These are phyloP conservation scores for Coniochaeta prunicola DNA, from an alignment of 2,329 filamentous ascomycete species.

Conservation along the genomic window DNA sequence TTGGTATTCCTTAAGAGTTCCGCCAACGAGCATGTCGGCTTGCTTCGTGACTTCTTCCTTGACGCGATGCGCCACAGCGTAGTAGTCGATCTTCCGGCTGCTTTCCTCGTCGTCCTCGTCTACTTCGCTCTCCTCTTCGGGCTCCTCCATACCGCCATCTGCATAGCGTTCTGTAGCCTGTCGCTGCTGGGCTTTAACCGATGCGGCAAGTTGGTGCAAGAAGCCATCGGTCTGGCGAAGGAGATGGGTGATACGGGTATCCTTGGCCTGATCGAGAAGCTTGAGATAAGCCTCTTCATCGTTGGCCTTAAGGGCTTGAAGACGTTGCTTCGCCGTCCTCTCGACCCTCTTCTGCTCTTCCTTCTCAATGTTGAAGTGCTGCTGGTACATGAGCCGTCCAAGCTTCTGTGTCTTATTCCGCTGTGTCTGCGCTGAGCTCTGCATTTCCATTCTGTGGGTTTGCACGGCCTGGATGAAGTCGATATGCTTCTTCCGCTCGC, in stretches of 20 bases:
- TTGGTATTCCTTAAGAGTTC: constrained; percentile 93
- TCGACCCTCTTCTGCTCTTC: constrained; percentile 99
- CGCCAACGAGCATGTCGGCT: constrained; percentile 80
- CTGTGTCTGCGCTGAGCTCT: constrained; percentile 58
- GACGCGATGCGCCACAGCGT: constrained; percentile 92
- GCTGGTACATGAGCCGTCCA: constrained; percentile 77
- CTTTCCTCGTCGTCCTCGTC: constrained; percentile 62
- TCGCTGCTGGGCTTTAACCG: constrained; percentile 89
- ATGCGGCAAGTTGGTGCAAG: constrained; percentile 88
- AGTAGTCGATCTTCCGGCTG: constrained; percentile 90
- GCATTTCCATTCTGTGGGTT: constrained; percentile 72
- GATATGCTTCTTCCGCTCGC: constrained; percentile 94
- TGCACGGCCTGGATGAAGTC: constrained; percentile 87
- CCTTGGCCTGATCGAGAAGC: constrained; percentile 94
- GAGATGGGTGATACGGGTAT: constrained; percentile 96
- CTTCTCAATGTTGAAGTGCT: constrained; percentile 96
- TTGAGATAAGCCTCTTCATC: constrained; percentile 99
- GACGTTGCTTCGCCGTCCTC: constrained; percentile 96
- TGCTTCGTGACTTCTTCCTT: constrained; percentile 86
- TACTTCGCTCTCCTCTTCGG: constrained; percentile 59
- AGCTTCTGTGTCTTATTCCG: constrained; percentile 76
- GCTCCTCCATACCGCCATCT: constrained; percentile 45
- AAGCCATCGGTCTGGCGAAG: constrained; percentile 97
- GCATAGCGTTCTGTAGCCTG: constrained; percentile 72
- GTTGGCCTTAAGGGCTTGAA: constrained; percentile 96